Conservation (phyloP, 306 rosid species). For the Lagenaria siceraria region DNA sequence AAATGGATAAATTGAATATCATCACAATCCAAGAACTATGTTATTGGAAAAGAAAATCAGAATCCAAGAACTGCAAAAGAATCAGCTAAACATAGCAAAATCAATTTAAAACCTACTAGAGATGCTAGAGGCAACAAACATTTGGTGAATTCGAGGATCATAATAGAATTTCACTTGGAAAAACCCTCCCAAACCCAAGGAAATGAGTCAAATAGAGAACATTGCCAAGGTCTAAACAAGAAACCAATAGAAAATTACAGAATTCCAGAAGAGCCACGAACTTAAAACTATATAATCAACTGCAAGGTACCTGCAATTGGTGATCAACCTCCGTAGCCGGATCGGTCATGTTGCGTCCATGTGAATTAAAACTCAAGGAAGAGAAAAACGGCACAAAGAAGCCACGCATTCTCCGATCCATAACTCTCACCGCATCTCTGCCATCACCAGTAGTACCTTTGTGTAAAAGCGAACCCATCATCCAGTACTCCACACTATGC, state of each 20-base stretch:
- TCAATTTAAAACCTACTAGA: neutral
- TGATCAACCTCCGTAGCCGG: conserved; percentile 65
- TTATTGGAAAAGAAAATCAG: too few relatives aligned
- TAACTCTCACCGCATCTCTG: conserved; percentile 64
- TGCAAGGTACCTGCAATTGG: conserved; percentile 57
- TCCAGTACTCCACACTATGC: conserved; percentile 95
- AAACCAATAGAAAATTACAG: neutral
- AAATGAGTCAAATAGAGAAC: neutral
- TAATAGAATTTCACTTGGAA: neutral
- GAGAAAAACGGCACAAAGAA: conserved; percentile 91
- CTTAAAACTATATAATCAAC: neutral
- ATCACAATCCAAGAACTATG: neutral
- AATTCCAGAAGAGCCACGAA: neutral
- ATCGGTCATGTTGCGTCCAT: conserved; percentile 84
- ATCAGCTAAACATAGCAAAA: neutral
- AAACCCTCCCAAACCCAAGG: neutral
- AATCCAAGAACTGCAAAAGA: neutral
- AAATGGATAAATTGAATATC: neutral
- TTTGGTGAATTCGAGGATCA: neutral
- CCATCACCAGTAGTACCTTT: conserved; percentile 22
- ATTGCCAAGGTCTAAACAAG: neutral
- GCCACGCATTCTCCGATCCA: conserved; percentile 71
- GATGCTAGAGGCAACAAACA: neutral
- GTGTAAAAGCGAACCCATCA: conserved; percentile 81
- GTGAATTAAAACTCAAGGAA: conserved; percentile 79